Evolutionary conservation across 208 protist species (phyloP), one percentile per base, ranked within the genome.

Genomic region (Acanthamoeba sp.): DNA sequence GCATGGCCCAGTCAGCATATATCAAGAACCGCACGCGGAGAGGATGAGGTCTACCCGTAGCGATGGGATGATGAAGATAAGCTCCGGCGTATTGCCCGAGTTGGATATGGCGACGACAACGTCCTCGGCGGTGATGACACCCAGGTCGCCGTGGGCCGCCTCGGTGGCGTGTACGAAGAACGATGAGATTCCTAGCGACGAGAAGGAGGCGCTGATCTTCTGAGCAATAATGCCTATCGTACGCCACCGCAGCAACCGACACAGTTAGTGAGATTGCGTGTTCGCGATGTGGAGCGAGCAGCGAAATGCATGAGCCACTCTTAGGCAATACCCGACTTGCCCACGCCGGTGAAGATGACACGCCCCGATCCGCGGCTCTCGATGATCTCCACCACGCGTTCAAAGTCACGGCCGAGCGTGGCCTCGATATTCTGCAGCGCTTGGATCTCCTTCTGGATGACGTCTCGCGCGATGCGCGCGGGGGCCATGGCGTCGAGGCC

Each of bases 81-180:
- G 85, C 55, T 91, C 85, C 1, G 55, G 59, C 10, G 85, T 91
- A 52, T 76, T 69, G 59, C 85, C 85, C 34, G 59, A 76, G 52
- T 91, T 76, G 85, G 59, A 76, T 2, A 91, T 91, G 38, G n/a
- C 18, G 62, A 91, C 16, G 40, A 91, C 29, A 7, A 91, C 55
- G 85, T 91, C 85, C 22, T 76, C 59, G 55, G 59, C 85, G 36
- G 85, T 91, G 59, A 91, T 69, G n/a, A 91, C 62, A 12, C 85
- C 85, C 52, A 91, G 85, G 27, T 91, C 85, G 24, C 85, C 85
- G 85, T 91, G 85, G 9, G 85, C 85, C 36, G 85, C 85, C 52
- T 91, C 85, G 22, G 85, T 91, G 85, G 85, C 85, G 55, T 91
- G 85, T 52, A 76, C 42, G 52, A 91, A 91, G 55, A 91, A 91